Percentiles rank a stretch among this genome's conserved stretches.
Conservation (phyloP, 768 basidiomycete species). For the Mycena alexandri region DNA sequence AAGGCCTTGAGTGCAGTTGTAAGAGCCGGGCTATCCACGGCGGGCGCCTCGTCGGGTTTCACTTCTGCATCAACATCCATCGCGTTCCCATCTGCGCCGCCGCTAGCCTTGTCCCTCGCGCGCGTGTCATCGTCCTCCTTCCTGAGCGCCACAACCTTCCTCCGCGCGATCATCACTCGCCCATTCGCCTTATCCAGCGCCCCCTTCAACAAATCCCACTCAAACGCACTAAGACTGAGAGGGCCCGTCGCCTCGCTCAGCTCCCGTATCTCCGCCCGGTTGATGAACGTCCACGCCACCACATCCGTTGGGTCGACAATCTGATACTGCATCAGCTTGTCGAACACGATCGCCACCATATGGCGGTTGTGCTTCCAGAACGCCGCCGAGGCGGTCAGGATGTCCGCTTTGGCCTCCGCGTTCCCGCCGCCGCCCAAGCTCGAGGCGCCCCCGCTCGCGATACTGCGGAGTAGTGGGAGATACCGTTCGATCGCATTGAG, state of each 20-base stretch:
- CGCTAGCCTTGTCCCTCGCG: conserved; percentile 79
- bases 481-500: conserved; percentile 98
- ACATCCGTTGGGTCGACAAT: conserved; percentile 96
- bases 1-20: conserved; percentile 81
- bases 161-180: conserved; percentile 81
- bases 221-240: conserved; percentile 67
- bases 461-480: conserved; percentile 76
- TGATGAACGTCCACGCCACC: conserved; percentile 84
- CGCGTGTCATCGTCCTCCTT: conserved; percentile 92
- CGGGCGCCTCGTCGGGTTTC: conserved; percentile 63
- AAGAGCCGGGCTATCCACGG: conserved; percentile 75
- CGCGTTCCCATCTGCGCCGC: conserved; percentile 63
- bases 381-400: conserved; percentile 75
- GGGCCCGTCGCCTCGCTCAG: conserved; percentile 54
- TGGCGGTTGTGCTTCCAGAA: conserved; percentile 92
- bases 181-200: conserved; percentile 94
- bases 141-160: conserved; percentile 78
- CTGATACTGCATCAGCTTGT: conserved; percentile 99
- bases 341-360: conserved; percentile 92
- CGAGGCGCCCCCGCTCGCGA: conserved; percentile 64
- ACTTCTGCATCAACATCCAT: conserved; percentile 82
- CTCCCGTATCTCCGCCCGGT: conserved; percentile 59
- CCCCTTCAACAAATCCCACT: conserved; percentile 89
- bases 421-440: conserved; percentile 53
- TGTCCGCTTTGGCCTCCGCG: conserved; percentile 73